Conservation (phyloP, 805 yeast species). For the Lachancea fermentati region DNA sequence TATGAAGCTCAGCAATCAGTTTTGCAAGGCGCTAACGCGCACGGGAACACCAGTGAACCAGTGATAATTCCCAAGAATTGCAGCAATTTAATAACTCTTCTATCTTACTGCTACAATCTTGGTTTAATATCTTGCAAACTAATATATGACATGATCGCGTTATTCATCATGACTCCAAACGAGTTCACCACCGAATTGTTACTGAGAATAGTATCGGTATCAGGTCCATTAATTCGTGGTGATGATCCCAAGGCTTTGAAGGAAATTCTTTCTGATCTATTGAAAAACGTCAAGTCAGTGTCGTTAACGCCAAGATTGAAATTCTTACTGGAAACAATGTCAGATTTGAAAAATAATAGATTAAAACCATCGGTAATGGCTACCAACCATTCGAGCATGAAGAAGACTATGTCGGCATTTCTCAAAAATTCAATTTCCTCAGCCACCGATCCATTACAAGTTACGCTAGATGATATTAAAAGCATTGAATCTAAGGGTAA, state of each 20-base stretch:
- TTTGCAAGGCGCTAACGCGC: background rate
- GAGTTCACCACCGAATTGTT: constrained; percentile 76
- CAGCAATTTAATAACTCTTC: constrained; percentile 62
- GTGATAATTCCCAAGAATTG: constrained; percentile 39
- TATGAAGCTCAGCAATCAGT: constrained; percentile 24
- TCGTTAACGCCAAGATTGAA: constrained; percentile 65
- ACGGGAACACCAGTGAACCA: constrained; percentile 4
- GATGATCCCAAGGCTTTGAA: constrained; percentile 87
- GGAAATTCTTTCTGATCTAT: constrained; percentile 51
- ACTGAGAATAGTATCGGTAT: constrained; percentile 60
- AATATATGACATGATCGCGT: constrained; percentile 66
- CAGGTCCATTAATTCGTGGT: constrained; percentile 79
- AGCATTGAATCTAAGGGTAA: constrained; percentile 78
- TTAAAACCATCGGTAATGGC: constrained; percentile 40
- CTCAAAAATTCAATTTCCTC: constrained; percentile 36
- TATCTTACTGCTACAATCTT: constrained; percentile 72
- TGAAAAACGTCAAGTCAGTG: constrained; percentile 25
- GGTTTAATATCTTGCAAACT: constrained; percentile 69
- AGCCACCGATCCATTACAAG: constrained; percentile 69
- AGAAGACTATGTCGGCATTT: constrained; percentile 48
- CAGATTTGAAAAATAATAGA: constrained; percentile 82
- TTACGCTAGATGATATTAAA: constrained; percentile 73
- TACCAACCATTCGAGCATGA: constrained; percentile 30
- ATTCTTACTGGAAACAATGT: constrained; percentile 78
- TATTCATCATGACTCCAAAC: constrained; percentile 47